phyloP scores from a whole-genome alignment of 2,329 filamentous ascomycete genomes.

The Talaromyces funiculosus region DNA sequence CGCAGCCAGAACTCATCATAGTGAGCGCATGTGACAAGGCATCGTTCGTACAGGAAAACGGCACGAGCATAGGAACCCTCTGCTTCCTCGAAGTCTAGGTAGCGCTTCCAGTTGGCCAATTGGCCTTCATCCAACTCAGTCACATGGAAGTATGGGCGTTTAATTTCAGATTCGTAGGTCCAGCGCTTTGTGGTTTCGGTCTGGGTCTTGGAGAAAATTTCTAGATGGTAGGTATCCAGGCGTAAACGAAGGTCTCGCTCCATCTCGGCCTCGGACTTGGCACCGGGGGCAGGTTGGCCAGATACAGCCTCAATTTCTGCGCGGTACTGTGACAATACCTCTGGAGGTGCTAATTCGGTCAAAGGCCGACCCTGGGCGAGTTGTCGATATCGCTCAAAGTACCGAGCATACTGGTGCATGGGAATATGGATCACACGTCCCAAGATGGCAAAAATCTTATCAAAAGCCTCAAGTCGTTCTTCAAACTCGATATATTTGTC shows the following conservation, averaged over 20 bases:
- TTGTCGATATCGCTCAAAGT: slow-evolving; percentile 84
- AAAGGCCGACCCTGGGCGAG: slow-evolving; percentile 69
- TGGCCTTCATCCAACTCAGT: slow-evolving; percentile 84
- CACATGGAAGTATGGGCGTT: slow-evolving; percentile 94
- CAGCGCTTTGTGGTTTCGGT: slow-evolving; percentile 86
- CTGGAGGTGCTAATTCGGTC: slow-evolving; percentile 63
- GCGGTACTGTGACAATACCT: slow-evolving; percentile 63
- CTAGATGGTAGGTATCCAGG: slow-evolving; percentile 74
- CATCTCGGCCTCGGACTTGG: slow-evolving; percentile 67
- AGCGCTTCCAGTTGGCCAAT: slow-evolving; percentile 87
- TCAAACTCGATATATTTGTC: slow-evolving; percentile 98
- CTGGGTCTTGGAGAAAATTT: slow-evolving; percentile 75
- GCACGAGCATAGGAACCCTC: slow-evolving; percentile 71
- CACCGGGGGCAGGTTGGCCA: slow-evolving; percentile 35
- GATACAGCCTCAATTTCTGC: slow-evolving; percentile 60
- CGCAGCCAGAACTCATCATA: slow-evolving; percentile 98
- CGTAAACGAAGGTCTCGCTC: slow-evolving; percentile 76
- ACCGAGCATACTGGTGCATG: slow-evolving; percentile 91
- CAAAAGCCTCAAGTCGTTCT: slow-evolving; percentile 76
- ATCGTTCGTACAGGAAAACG: slow-evolving; percentile 87
- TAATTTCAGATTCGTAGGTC: slow-evolving; percentile 92
- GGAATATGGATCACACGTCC: slow-evolving; percentile 80
- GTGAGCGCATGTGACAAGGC: slow-evolving; percentile 83
- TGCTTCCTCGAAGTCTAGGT: slow-evolving; percentile 88
- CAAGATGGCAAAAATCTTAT: slow-evolving; percentile 80